Evolutionary conservation across 169 alveolate species (phyloP).

Genomic region (Plasmodium vivax): DNA sequence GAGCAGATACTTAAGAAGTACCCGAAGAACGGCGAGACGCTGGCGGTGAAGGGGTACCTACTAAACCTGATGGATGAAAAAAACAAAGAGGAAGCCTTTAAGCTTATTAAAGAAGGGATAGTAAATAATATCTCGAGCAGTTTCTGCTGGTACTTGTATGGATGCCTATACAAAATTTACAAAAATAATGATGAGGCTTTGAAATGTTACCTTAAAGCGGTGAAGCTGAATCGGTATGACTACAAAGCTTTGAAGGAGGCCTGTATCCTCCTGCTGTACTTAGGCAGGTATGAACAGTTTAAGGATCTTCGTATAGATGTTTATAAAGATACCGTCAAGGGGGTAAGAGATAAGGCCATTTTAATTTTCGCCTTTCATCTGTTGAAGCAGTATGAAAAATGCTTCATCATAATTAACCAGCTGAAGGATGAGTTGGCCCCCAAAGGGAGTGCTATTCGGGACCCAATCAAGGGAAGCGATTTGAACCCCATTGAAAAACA

Average conservation of each 20-base stretch:
- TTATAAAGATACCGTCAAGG: constrained; percentile 37
- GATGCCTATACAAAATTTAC: constrained; percentile 58
- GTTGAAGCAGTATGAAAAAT: constrained; percentile 34
- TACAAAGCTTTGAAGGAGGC: constrained; percentile 65
- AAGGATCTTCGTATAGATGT: constrained; percentile 46
- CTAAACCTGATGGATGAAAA: constrained; percentile 50
- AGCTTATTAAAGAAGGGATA: constrained; percentile 62
- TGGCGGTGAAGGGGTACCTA: constrained; percentile 61
- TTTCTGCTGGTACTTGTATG: constrained; percentile 75
- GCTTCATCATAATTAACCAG: constrained; percentile 47
- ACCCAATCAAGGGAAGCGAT: constrained; percentile 4
- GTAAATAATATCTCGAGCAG: constrained; percentile 60
- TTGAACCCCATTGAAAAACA: constrained; percentile 20
- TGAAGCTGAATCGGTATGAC: constrained; percentile 37
- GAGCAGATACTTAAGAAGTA: constrained; percentile 67
- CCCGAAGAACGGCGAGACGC: constrained; percentile 67
- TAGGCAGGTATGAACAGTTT: constrained; percentile 53
- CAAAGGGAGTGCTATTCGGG: neutral
- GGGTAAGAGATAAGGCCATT: constrained; percentile 54
- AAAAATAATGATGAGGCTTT: constrained; percentile 69
- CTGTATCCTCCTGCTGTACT: constrained; percentile 37
- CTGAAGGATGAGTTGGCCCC: constrained; percentile 11
- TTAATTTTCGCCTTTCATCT: constrained; percentile 50
- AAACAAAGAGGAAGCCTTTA: constrained; percentile 70
- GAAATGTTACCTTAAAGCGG: constrained; percentile 52